Percentiles rank a stretch among this genome's conserved stretches.
Conservation (phyloP, 768 basidiomycete species). For the Botryobasidium botryosum region DNA sequence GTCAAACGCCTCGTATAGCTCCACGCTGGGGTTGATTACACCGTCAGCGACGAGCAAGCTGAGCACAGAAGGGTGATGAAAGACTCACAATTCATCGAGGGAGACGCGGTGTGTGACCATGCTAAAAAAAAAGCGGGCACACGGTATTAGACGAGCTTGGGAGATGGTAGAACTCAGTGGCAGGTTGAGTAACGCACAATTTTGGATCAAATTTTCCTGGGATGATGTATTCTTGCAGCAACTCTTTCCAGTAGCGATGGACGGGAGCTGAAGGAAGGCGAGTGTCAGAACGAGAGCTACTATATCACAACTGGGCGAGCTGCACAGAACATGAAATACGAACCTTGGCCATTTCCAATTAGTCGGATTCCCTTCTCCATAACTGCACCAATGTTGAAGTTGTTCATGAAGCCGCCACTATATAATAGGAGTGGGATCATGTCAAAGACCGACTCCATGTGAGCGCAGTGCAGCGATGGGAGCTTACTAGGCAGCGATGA, state of each 20-base stretch:
- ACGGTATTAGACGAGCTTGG: background rate
- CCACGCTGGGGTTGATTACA: constrained; percentile 19
- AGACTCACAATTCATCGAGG: constrained; percentile 37
- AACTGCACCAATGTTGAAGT: constrained; percentile 50
- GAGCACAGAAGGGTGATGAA: constrained; percentile 1
- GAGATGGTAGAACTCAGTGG: background rate
- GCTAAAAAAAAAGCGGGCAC: constrained; percentile 15
- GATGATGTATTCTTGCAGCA: constrained; percentile 45
- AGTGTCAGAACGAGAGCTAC: background rate
- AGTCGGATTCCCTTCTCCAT: constrained; percentile 65
- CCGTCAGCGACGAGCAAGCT: background rate
- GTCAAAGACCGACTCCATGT: too few relatives aligned
- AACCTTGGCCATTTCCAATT: constrained; percentile 49
- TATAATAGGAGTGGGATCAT: too few relatives aligned
- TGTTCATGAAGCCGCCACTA: constrained; percentile 47
- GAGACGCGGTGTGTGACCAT: constrained; percentile 41
- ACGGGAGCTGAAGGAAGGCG: constrained; percentile 39
- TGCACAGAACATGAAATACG: constrained; percentile 7
- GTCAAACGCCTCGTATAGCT: constrained; percentile 49
- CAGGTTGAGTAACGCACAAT: constrained; percentile 25
- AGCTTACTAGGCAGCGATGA: constrained; percentile 63
- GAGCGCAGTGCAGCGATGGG: too few relatives aligned
- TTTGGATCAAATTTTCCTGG: constrained; percentile 48
- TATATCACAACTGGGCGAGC: background rate
- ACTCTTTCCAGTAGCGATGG: constrained; percentile 55